Percentiles rank a stretch among this genome's conserved stretches.
Conservation (phyloP, 2,329 filamentous ascomycete genomes). For the Orbilia blumenaviensis region DNA sequence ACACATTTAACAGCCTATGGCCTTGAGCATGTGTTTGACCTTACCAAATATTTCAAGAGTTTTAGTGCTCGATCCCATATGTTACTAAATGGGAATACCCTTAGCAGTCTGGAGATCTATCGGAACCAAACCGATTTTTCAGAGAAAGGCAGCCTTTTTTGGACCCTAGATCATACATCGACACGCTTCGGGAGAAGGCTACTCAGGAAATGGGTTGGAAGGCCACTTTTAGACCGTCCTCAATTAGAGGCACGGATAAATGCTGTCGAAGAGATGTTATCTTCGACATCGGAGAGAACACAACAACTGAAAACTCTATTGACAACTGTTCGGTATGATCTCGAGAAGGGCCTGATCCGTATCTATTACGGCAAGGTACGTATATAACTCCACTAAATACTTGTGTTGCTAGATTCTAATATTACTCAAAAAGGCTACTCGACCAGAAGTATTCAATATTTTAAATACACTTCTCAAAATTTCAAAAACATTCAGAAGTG, state of each 20-base stretch:
- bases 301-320: constrained; percentile 80
- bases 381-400: no score
- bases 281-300: constrained; percentile 72
- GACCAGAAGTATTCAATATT: constrained; percentile 84
- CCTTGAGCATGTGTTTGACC: constrained; percentile 90
- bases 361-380: constrained; percentile 90
- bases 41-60: constrained; percentile 96
- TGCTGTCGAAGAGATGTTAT: constrained; percentile 85
- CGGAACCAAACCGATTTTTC: constrained; percentile 89
- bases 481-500: constrained; percentile 75
- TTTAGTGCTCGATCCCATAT: constrained; percentile 95
- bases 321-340: constrained; percentile 76
- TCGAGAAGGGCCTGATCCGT: constrained; percentile 90
- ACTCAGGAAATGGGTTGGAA: constrained; percentile 92
- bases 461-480: constrained; percentile 87
- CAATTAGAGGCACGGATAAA: constrained; percentile 79
- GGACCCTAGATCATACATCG: constrained; percentile 90
- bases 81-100: constrained; percentile 92
- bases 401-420: neutral
- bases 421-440: constrained; percentile 69
- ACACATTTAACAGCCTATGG: constrained; percentile 90
- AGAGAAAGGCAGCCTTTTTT: constrained; percentile 88
- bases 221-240: constrained; percentile 80
- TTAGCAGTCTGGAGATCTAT: constrained; percentile 94
- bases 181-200: constrained; percentile 89